These are phyloP conservation scores for Meredithiella fracta DNA, from an alignment of 2,329 filamentous ascomycete species.

Conservation along the genomic window DNA sequence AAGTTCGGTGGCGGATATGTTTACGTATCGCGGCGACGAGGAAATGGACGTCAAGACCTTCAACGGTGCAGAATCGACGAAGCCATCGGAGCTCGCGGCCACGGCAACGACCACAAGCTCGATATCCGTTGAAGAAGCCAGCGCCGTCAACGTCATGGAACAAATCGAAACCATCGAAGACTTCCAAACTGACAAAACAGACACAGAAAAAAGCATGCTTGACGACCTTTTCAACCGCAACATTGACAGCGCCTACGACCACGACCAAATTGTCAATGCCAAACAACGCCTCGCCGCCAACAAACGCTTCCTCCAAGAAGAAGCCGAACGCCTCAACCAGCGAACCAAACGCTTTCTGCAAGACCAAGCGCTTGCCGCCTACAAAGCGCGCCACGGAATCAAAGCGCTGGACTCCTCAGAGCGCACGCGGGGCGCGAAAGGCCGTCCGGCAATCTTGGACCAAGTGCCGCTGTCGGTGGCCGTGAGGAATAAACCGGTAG, in stretches of 20 bases:
- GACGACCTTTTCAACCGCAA: slow-evolving; percentile 76
- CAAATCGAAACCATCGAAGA: slow-evolving; percentile 46
- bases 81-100: not conserved
- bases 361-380: slow-evolving; percentile 46
- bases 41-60: slow-evolving; percentile 72
- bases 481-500: slow-evolving; percentile 28
- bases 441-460: not conserved
- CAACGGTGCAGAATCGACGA: slow-evolving; percentile 50
- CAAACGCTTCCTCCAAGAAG: slow-evolving; percentile 58
- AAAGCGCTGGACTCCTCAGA: slow-evolving; percentile 54
- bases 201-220: slow-evolving; percentile 59
- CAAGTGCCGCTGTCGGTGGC: slow-evolving; percentile 20
- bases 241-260: slow-evolving; percentile 81
- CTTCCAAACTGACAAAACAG: slow-evolving; percentile 33
- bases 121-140: slow-evolving; percentile 10
- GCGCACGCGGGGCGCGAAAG: slow-evolving; percentile 46
- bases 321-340: slow-evolving; percentile 23
- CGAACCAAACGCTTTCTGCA: slow-evolving; percentile 14
- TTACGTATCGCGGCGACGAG: slow-evolving; percentile 46
- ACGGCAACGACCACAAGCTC: not conserved
- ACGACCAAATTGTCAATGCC: slow-evolving; percentile 77
- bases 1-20: slow-evolving; percentile 80
- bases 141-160: slow-evolving; percentile 7
- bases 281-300: slow-evolving; percentile 57
- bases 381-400: slow-evolving; percentile 30